These are phyloP conservation scores for Camelina neglecta DNA, from an alignment of 345 rosid genomes.

Conservation along the genomic window DNA sequence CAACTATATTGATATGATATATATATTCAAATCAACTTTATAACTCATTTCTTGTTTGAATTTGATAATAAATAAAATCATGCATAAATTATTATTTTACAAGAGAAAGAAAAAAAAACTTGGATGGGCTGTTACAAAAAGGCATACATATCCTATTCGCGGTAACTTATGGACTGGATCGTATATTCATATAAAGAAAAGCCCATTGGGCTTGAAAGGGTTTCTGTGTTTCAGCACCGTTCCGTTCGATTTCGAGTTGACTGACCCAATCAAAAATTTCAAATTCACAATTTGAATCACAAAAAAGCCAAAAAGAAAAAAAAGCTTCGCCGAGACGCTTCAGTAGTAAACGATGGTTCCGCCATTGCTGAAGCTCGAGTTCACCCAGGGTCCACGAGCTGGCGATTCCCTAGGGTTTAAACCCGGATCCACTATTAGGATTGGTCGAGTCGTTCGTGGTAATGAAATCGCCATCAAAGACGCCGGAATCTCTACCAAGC, in stretches of 20 bases:
- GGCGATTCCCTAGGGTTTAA: constrained; percentile 67
- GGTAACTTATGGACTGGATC: neutral
- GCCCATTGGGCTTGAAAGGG: constrained; percentile 19
- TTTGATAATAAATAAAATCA: neutral
- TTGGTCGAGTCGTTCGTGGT: constrained; percentile 81
- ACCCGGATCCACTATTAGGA: constrained; percentile 54
- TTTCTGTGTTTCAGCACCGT: neutral
- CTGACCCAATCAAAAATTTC: constrained; percentile 4
- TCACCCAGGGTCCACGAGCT: constrained; percentile 66
- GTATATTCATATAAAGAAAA: neutral
- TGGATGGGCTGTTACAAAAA: neutral
- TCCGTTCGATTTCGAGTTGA: neutral
- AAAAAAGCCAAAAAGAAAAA: neutral
- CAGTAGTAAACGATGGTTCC: constrained; percentile 42
- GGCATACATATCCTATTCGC: neutral
- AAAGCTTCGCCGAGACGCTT: constrained; percentile 29
- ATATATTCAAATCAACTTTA: neutral
- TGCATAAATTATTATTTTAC: neutral
- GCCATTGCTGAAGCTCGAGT: constrained; percentile 52
- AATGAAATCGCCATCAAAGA: constrained; percentile 71
- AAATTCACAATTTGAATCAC: constrained; percentile 15
- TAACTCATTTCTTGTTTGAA: neutral
- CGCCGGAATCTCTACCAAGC: constrained; percentile 83
- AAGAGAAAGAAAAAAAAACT: neutral
- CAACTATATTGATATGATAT: too few relatives aligned